Percentiles rank a stretch among this genome's conserved stretches.
phyloP scores from a whole-genome alignment of 352 stramenopile species.

The Globisporangium mamillatum region DNA sequence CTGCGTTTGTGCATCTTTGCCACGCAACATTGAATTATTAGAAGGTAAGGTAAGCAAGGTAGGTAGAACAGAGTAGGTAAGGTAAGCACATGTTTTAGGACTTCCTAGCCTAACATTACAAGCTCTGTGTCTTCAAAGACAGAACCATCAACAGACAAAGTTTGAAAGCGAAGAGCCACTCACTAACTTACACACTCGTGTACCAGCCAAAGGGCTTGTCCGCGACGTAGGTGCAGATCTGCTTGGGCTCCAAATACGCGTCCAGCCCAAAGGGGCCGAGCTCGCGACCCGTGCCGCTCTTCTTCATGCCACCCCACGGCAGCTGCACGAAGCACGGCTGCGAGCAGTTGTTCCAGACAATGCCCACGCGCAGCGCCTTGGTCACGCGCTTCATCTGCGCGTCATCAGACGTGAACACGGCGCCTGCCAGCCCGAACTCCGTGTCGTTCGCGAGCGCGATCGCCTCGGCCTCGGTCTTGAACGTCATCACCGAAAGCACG shows the following conservation, averaged over 20 bases:
- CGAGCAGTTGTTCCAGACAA: constrained; percentile 72
- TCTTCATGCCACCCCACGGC: constrained; percentile 84
- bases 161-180: neutral
- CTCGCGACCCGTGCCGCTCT: constrained; percentile 75
- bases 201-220: constrained; percentile 74
- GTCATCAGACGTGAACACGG: constrained; percentile 62
- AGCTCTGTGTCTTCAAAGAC: neutral
- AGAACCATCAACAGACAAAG: neutral
- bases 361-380: constrained; percentile 47
- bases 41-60: neutral
- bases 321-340: constrained; percentile 60
- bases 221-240: constrained; percentile 65
- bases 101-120: neutral
- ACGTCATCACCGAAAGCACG: constrained; percentile 82
- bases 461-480: constrained; percentile 84
- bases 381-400: constrained; percentile 54
- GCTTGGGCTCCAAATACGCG: constrained; percentile 66
- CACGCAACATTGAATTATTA: constrained; percentile 19
- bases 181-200: constrained; percentile 25
- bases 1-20: constrained; percentile 18
- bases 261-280: constrained; percentile 62
- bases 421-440: constrained; percentile 74
- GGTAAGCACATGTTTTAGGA: neutral
- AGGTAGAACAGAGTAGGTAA: neutral
- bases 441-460: constrained; percentile 69